Evolutionary conservation across 2,329 filamentous ascomycete genomes (phyloP).

Genomic region (Pyrenochaeta sp.): DNA sequence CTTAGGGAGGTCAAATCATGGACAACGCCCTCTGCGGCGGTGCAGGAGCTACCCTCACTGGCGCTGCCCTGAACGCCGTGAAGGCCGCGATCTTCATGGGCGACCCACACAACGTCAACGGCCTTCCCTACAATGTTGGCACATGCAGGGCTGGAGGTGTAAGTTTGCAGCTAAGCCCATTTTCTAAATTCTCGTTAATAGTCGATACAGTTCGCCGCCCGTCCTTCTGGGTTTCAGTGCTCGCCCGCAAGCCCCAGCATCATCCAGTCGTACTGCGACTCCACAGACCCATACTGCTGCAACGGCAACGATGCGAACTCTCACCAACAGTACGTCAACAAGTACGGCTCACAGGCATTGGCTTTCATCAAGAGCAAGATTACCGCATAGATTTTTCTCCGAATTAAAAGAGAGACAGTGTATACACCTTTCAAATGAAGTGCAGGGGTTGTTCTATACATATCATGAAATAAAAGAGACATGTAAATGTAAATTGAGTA

Average conservation of each 20-base stretch:
- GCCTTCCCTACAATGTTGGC: conserved; percentile 68
- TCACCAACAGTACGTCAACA: conserved; percentile 69
- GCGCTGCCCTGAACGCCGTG: conserved; percentile 62
- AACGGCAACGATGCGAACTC: conserved; percentile 67
- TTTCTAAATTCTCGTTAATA: conserved; percentile 2
- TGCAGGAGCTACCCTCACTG: conserved; percentile 56
- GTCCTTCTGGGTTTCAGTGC: conserved; percentile 66
- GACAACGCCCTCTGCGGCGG: conserved; percentile 70
- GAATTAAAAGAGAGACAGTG: background rate
- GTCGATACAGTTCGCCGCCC: conserved; percentile 64
- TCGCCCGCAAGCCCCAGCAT: conserved; percentile 59
- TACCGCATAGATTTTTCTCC: conserved; percentile 34
- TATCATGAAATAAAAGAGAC: background rate
- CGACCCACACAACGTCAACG: conserved; percentile 65
- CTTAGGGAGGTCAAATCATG: conserved; percentile 68
- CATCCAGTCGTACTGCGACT: conserved; percentile 72
- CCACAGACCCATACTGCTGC: conserved; percentile 71
- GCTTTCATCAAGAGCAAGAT: conserved; percentile 67
- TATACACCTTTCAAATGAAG: background rate
- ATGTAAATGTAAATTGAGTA: too few species aligned
- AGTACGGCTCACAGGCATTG: conserved; percentile 68
- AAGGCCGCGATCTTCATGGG: conserved; percentile 73
- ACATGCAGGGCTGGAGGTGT: conserved; percentile 67
- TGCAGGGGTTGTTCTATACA: conserved; percentile 2
- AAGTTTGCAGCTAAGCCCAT: conserved; percentile 46